Conservation (phyloP, 1,139 yeast species). For the Suhomyces choctaworum region DNA sequence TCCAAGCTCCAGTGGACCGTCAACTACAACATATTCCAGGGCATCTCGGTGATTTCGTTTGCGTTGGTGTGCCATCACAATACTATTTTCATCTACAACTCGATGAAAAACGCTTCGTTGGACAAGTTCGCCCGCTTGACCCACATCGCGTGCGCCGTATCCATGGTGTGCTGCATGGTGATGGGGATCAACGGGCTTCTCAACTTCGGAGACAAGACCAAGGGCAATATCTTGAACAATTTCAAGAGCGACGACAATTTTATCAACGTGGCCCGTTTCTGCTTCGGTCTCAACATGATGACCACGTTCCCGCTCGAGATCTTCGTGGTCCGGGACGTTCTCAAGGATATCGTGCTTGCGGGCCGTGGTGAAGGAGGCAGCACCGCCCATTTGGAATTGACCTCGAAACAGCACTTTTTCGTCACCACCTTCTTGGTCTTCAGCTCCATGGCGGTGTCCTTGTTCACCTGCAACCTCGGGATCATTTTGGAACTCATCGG, state of each 20-base stretch:
- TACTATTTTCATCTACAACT: slow-evolving; percentile 83
- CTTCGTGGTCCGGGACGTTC: slow-evolving; percentile 84
- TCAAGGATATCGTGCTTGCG: slow-evolving; percentile 58
- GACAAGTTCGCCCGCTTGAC: slow-evolving; percentile 74
- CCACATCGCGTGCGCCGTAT: slow-evolving; percentile 78
- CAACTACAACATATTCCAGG: slow-evolving; percentile 74
- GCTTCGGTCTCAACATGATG: slow-evolving; percentile 92
- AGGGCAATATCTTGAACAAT: slow-evolving; percentile 85
- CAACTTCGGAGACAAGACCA: slow-evolving; percentile 73
- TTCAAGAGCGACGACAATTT: slow-evolving; percentile 72
- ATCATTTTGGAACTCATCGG: slow-evolving; percentile 88
- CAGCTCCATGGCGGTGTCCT: slow-evolving; percentile 71
- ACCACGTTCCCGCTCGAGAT: slow-evolving; percentile 91
- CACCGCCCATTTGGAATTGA: slow-evolving; percentile 43
- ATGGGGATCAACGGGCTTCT: slow-evolving; percentile 82
- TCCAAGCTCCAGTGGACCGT: slow-evolving; percentile 52
- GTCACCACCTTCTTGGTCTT: slow-evolving; percentile 69
- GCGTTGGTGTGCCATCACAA: slow-evolving; percentile 96
- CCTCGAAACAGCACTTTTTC: slow-evolving; percentile 55
- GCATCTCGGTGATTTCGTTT: slow-evolving; percentile 87
- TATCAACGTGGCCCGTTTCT: slow-evolving; percentile 83
- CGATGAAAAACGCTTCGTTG: slow-evolving; percentile 73
- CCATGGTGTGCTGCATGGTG: slow-evolving; percentile 74
- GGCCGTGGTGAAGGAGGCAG: slow-evolving; percentile 23
- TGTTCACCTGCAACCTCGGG: slow-evolving; percentile 85